Evolutionary conservation across 192 early-diverging fungal genomes (phyloP).

Genomic region (Rhizophlyctis rosea): DNA sequence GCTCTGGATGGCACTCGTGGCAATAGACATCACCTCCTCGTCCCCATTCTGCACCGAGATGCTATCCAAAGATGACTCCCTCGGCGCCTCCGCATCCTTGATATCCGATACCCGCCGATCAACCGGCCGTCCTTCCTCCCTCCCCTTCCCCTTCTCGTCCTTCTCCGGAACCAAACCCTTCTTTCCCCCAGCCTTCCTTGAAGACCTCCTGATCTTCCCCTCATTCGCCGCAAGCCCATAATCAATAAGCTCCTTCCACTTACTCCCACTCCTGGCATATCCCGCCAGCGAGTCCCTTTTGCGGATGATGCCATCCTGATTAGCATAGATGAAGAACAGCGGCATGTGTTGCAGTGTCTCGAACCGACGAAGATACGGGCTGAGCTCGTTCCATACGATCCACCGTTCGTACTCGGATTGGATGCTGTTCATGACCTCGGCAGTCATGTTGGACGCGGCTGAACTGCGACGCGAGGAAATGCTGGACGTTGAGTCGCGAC

Average conservation of each 20-base stretch:
- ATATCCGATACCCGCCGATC: background rate
- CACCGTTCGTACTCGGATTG: slow-evolving; percentile 2
- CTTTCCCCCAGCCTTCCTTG: background rate
- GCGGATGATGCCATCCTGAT: slow-evolving; percentile 40
- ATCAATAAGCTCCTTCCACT: slow-evolving; percentile 42
- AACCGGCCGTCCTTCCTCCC: background rate
- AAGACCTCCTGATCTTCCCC: background rate
- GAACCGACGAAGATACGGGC: slow-evolving; percentile 40
- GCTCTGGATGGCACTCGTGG: background rate
- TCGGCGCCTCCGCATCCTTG: background rate
- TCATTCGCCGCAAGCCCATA: slow-evolving; percentile 18
- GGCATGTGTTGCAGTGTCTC: slow-evolving; percentile 41
- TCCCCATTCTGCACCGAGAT: background rate
- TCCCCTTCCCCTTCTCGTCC: background rate
- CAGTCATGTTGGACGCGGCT: too few relatives aligned
- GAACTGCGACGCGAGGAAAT: too few relatives aligned
- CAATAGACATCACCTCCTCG: background rate
- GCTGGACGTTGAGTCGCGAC: too few relatives aligned
- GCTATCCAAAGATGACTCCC: background rate
- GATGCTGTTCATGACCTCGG: too few relatives aligned
- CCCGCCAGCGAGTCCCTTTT: slow-evolving; percentile 39
- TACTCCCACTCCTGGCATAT: slow-evolving; percentile 28
- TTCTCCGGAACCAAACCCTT: background rate
- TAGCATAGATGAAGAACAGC: slow-evolving; percentile 48
- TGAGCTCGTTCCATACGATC: slow-evolving; percentile 39